Conservation (phyloP, 257 asterid species). For the Cruciata laevipes region DNA sequence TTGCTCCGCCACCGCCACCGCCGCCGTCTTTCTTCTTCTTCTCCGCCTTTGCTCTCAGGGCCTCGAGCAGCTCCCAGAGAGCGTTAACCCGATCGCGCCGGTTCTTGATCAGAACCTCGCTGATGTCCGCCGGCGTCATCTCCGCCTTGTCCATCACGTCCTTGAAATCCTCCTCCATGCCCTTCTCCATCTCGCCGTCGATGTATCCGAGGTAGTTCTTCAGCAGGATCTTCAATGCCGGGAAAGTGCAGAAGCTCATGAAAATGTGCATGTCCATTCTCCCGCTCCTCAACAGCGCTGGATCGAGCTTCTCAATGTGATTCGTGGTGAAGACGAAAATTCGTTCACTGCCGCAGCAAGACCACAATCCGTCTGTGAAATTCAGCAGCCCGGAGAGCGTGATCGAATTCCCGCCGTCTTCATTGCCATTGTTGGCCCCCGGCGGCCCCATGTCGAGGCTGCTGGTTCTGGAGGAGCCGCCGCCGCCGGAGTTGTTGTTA, state of each 20-base stretch:
- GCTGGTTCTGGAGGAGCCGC: not conserved
- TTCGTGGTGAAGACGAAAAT: slow-evolving; percentile 90
- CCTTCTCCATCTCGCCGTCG: slow-evolving; percentile 37
- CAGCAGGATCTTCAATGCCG: slow-evolving; percentile 55
- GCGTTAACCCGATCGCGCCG: slow-evolving; percentile 56
- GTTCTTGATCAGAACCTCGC: slow-evolving; percentile 77
- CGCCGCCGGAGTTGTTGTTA: not conserved
- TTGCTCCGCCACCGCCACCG: too few relatives aligned
- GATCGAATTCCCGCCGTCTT: slow-evolving; percentile 48
- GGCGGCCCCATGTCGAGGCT: slow-evolving; percentile 12
- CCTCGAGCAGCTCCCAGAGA: slow-evolving; percentile 44
- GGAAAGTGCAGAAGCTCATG: slow-evolving; percentile 72
- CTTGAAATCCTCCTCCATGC: slow-evolving; percentile 33
- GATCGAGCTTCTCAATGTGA: slow-evolving; percentile 89
- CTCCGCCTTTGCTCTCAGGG: slow-evolving; percentile 38
- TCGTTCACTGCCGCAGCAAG: slow-evolving; percentile 92
- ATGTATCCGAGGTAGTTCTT: slow-evolving; percentile 63
- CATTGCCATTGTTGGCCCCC: slow-evolving; percentile 21
- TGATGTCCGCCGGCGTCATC: slow-evolving; percentile 93
- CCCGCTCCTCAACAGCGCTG: slow-evolving; percentile 85
- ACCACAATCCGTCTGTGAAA: slow-evolving; percentile 93
- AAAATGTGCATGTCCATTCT: slow-evolving; percentile 94
- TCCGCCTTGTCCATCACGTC: slow-evolving; percentile 44
- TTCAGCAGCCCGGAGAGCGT: slow-evolving; percentile 84
- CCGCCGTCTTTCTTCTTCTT: slow-evolving; percentile 12